Base-by-base conservation (phyloP, 1,284 basidiomycete genomes). In the Pseudozyma sp. region DNA sequence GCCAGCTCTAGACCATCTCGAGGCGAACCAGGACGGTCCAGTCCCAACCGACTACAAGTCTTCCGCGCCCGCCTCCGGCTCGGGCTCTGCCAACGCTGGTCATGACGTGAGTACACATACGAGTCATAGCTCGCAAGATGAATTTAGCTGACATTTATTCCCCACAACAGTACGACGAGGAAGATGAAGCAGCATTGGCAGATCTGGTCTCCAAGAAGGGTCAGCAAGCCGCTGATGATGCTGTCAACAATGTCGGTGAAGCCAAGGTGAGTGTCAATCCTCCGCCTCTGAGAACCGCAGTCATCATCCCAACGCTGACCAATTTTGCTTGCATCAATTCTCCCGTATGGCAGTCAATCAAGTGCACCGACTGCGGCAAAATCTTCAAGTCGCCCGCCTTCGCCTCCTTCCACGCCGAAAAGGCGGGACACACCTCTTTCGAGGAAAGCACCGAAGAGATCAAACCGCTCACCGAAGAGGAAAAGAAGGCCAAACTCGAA, bases 361-460 rank as follows among this genome's bases (percentile, higher is more conserved):
- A 79, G 45, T 84, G 82, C 68, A 59, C 69, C 48, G 78, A 78
- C 16, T 84, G 82, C 48, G 74, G 75, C 42, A 84, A 83, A 57
- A 52, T 75, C 30, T 78, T 84, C 88, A 90, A 90, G 82, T 94
- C 93, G 71, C 90, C 92, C 7, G 93, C 92, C 1, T 87, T 96
- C 11, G 95, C 95, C 17, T 92, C 92, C 78, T 97, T 91, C 86
- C 95, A 98, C 81, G 95, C 95, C 3, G 94, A 97, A 85, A 95
- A 94, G 86, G 92, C 91, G 70, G 95, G 95, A 0, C 95, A 98
- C 83, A 91, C 78, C 24, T 72, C 81, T 35, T 97, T 97, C 76
- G 94, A 96, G 82, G 95, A 99, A 84, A 94, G 92, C 5, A 92
- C 91, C 0, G 94, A 98, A 82, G 95, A 97, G 91, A 90, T 95